Evolutionary conservation across 2,329 filamentous ascomycete species (phyloP).

Genomic region (Aspergillus candidus): DNA sequence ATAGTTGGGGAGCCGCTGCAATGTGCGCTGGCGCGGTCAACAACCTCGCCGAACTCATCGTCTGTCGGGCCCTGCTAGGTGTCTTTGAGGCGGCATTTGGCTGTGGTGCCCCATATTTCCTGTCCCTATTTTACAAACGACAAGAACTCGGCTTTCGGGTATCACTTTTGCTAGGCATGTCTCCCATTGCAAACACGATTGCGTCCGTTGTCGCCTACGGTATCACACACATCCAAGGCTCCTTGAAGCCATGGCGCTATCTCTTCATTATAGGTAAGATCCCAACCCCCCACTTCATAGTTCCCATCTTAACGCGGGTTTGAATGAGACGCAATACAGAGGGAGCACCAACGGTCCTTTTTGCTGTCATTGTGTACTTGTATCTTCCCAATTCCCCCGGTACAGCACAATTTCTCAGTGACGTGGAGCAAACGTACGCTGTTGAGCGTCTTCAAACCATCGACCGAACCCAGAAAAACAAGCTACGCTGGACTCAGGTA

Average conservation of each 20-base stretch:
- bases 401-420: conserved; percentile 37
- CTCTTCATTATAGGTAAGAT: conserved; percentile 43
- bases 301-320: conserved; percentile 10
- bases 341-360: conserved; percentile 39
- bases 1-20: conserved; percentile 21
- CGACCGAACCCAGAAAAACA: conserved; percentile 22
- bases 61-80: conserved; percentile 17
- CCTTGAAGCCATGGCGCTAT: conserved; percentile 32
- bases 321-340: too few relatives aligned
- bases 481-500: conserved; percentile 29
- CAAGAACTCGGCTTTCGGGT: conserved; percentile 44
- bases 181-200: conserved; percentile 35
- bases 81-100: conserved; percentile 20
- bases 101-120: conserved; percentile 24
- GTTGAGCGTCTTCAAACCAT: conserved; percentile 40
- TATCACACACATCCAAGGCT: conserved; percentile 23
- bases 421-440: conserved; percentile 44
- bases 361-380: conserved; percentile 38
- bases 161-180: conserved; percentile 42
- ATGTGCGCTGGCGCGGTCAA: conserved; percentile 21
- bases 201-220: conserved; percentile 37
- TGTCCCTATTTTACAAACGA: conserved; percentile 48
- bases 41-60: conserved; percentile 16
- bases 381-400: conserved; percentile 42
- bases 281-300: not conserved